Evolutionary conservation across 2,329 filamentous ascomycete species (phyloP).

Genomic region (Emergomyces orientalis): DNA sequence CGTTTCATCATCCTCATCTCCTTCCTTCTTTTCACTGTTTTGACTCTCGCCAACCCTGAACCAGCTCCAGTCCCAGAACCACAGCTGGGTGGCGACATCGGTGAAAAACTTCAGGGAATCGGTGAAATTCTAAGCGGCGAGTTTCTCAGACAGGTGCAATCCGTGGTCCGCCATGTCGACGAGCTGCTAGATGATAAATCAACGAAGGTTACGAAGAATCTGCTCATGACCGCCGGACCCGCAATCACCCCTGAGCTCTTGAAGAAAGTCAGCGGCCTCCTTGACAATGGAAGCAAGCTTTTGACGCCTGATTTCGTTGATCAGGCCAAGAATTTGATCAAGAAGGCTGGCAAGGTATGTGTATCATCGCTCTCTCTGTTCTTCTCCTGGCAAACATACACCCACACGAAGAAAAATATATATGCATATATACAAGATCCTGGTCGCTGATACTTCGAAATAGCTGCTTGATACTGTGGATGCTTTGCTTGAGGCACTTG

Average conservation of each 20-base stretch:
- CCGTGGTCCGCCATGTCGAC: not conserved
- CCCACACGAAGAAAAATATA: not conserved
- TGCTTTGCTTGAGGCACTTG: not conserved
- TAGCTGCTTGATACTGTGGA: conserved; percentile 3
- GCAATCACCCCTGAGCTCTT: not conserved
- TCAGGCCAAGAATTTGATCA: conserved; percentile 1
- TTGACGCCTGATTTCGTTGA: not conserved
- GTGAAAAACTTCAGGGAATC: not conserved
- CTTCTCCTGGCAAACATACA: not conserved
- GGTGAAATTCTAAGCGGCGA: not conserved
- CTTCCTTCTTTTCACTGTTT: not conserved
- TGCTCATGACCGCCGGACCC: not conserved
- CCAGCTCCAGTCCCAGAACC: not conserved
- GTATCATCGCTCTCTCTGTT: not conserved
- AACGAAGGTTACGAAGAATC: not conserved
- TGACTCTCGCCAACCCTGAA: not conserved
- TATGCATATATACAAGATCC: not conserved
- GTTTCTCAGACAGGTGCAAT: not conserved
- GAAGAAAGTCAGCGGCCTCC: not conserved
- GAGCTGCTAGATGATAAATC: not conserved
- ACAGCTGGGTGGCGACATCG: not conserved
- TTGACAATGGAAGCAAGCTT: not conserved
- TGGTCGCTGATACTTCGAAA: not conserved
- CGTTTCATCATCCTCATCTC: not conserved
- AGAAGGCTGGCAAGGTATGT: not conserved